A percentile compares a stretch with the other conserved stretches of the same genome.
Conservation (phyloP, 345 rosid species). For the Barbarea vulgaris region DNA sequence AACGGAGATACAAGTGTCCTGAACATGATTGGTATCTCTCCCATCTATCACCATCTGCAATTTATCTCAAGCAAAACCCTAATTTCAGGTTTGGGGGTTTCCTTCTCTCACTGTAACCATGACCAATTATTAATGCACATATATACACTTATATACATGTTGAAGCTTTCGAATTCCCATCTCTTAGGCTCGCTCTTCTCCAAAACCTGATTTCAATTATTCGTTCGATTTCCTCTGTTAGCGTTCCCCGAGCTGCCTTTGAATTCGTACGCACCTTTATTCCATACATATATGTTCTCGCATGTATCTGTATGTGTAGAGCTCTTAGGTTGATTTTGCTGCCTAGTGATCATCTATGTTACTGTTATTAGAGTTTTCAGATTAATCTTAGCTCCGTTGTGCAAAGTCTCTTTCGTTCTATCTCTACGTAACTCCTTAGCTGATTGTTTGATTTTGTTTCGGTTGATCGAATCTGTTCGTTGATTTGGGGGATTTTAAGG, state of each 20-base stretch:
- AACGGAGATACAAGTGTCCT: slow-evolving; percentile 1
- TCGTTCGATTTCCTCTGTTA: slow-evolving; percentile 18
- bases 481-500: slow-evolving; percentile 8
- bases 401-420: neutral
- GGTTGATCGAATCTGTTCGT: slow-evolving; percentile 13
- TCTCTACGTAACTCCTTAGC: neutral
- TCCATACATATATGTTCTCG: neutral
- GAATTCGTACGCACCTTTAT: slow-evolving; percentile 2
- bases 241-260: neutral
- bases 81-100: slow-evolving; percentile 29
- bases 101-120: slow-evolving; percentile 17
- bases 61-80: slow-evolving; percentile 40
- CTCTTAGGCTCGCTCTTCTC: slow-evolving; percentile 4
- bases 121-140: neutral
- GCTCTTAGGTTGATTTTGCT: neutral
- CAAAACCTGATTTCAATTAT: neutral
- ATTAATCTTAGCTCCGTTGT: neutral
- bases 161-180: slow-evolving; percentile 14
- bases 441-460: neutral
- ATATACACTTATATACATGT: neutral
- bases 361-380: neutral
- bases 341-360: neutral
- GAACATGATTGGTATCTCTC: slow-evolving; percentile 29
- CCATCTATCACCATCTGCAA: slow-evolving; percentile 28
- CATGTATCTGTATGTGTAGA: neutral